Evolutionary conservation across 441 rosid species (phyloP).

Genomic region (Viola pubescens): DNA sequence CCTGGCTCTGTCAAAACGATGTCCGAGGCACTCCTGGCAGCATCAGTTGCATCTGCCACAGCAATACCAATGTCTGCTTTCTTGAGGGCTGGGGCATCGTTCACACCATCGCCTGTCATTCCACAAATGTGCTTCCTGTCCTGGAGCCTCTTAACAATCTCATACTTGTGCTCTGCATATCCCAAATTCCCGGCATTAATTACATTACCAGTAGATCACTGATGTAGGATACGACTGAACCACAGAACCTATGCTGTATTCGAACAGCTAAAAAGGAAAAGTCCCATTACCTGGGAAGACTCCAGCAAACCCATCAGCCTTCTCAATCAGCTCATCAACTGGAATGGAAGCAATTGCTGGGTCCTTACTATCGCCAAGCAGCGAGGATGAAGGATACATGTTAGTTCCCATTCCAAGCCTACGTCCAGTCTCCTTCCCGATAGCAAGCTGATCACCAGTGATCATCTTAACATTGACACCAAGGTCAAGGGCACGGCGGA

Average conservation of each 20-base stretch:
- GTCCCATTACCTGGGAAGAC: conserved; percentile 72
- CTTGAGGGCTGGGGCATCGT: conserved; percentile 86
- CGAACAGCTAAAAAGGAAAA: conserved; percentile 2
- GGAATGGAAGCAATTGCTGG: conserved; percentile 50
- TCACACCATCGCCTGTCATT: conserved; percentile 96
- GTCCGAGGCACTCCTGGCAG: conserved; percentile 82
- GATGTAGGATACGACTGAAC: not conserved
- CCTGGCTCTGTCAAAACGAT: conserved; percentile 91
- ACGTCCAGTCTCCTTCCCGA: conserved; percentile 88
- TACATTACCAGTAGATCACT: not conserved
- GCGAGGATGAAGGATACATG: conserved; percentile 88
- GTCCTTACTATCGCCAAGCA: conserved; percentile 61
- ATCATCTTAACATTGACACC: conserved; percentile 98
- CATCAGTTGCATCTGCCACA: conserved; percentile 90
- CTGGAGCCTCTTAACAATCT: conserved; percentile 81
- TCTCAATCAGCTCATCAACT: conserved; percentile 68
- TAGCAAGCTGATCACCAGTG: conserved; percentile 94
- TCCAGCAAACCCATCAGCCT: conserved; percentile 91
- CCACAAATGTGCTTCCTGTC: conserved; percentile 83
- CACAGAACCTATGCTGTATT: not conserved
- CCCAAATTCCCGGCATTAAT: conserved; percentile 2
- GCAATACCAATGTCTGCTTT: conserved; percentile 92
- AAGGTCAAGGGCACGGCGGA: conserved; percentile 78
- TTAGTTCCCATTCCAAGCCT: conserved; percentile 95
- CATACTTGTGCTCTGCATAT: conserved; percentile 77